Evolutionary conservation across 75 land plant genomes (phyloP), one percentile per base, ranked within the genome.

Genomic region (Pinus taeda): DNA sequence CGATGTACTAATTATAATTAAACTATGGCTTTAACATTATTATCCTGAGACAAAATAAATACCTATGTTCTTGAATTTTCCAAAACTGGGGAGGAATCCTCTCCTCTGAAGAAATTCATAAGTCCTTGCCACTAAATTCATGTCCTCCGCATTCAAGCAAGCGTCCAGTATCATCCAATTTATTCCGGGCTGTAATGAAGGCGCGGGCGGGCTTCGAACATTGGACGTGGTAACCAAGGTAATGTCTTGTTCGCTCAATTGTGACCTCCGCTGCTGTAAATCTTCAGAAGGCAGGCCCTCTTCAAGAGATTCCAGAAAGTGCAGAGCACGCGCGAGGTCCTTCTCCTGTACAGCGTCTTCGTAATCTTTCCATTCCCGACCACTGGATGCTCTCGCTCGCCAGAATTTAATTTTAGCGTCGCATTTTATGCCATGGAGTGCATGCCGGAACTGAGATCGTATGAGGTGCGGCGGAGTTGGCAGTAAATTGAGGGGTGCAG

Each of bases 141-240:
- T 85, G 74, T 95, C 98, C 72, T 86, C 84, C 13, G 95, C 93
- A 83, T 88, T 88, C 85, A 92, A 81, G 75, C 95, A 92, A 1
- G 95, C 74, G 64, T 95, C 95, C 60, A 95, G 79, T 3, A 95
- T 87, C 83, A 90, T 92, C 91, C 92, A 88, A 66, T 88, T 89
- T 74, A 88, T 86, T 49, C 69, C 85, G 64, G 53, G 59, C 58
- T 75, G 71, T 57, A 73, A 39, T 29, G 58, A 56, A 21, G 53
- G 42, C 2, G 21, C 62, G 60, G 56, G 73, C 64, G 60, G 17
- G 21, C 37, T 57, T 29, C 60, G 59, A 21, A 30, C 33, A 42
- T 9, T 15, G 37, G 49, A 39, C n/a, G 56, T 55, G 39, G 82
- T 22, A 58, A 30, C 65, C 71, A 63, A 63, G 22, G 26, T 14